Base-by-base conservation (phyloP, 495 filamentous ascomycete species). In the Penicillium malachiteum region DNA sequence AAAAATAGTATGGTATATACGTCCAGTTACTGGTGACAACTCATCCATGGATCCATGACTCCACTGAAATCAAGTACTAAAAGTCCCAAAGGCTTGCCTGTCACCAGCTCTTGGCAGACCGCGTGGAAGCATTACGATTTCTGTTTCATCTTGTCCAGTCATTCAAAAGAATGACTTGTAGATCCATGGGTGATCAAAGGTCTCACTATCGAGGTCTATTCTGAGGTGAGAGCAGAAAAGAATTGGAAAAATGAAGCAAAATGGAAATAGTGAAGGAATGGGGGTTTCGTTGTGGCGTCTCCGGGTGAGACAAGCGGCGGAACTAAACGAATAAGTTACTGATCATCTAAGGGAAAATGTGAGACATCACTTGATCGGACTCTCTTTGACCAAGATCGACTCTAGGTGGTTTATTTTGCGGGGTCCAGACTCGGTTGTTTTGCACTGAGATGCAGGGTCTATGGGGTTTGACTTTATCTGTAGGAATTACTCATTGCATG, bases 41-140 rank as follows among this genome's bases (percentile, higher is more conserved):
- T 26, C 21, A 26, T n/a, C n/a, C 11, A 34, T 11, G 33, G 33
- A 34, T 34, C 33, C 33, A 37, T 26, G 21, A 26, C 21, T 10
- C 17, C 42, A 8, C 18, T 43, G 16, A 3, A 30, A 12, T 13
- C 16, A 10, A 21, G 9, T 1, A 12, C 3, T 17, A 44, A 21
- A 44, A 44, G 18, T 43, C 40, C 42, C 13, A n/a, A 46, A 32
- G 0, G 26, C 26, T 32, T 46, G 31, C 43, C 11, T 46, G 43
- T 33, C 18, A 30, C 8, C 42, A 13, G 3, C 4, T 14, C 54
- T 58, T 50, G 50, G 55, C 55, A 52, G 63, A 59, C 57, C 57
- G 63, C 60, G 59, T 58, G 54, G 60, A 57, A 45, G 57, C 54
- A 37, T n/a, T 58, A 66, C 60, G 63, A 57, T 51, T 50, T 52